Base-by-base conservation (phyloP, 2,329 filamentous ascomycete genomes). In the Pyrenophora teres region DNA sequence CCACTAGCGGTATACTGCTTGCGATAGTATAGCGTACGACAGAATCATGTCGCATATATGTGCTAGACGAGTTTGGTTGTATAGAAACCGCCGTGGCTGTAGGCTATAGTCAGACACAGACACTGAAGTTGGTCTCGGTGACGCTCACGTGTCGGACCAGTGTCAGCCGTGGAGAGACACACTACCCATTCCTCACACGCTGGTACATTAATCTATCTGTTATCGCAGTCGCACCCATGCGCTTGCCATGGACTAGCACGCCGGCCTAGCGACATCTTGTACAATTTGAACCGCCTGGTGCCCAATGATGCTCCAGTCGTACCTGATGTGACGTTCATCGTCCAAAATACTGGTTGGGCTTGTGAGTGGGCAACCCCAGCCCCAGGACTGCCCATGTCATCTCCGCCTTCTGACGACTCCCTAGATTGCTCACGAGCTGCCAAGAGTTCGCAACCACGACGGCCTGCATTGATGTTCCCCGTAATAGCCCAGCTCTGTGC, bases 371-470 rank as follows among this genome's bases (percentile, higher is more conserved):
- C 23, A 31, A 10, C 23, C 30, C 40, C 33, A 16, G 21, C 23
- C 5, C n/a, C 13, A 30, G 16, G 16, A 25, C 6, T 31, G 30
- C 36, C 21, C 15, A 32, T n/a, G 19, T 13, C 15, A 7, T 35
- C 16, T 18, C 31, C 31, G 23, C 38, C 6, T 49, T 50, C 48
- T 56, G 38, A 56, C 50, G 31, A 37, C 41, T 21, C 43, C n/a
- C 36, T 52, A 56, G 50, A 30, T 25, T 27, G 23, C 30, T 25
- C 38, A 39, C 39, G 13, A 31, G 16, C 25, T 40, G 50, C 50
- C 53, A 56, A 49, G 50, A 32, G 18, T 46, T 40, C 44, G 37
- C 40, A 25, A 25, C 18, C 2, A 32, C 25, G 18, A 12, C n/a
- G 35, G 25, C 36, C 36, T 15, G 15, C 27, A 8, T 21, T 32